A percentile compares a stretch with the other conserved stretches of the same genome.
Evolutionary conservation across 176 grass and related monocot species (phyloP).

Genomic region (Carex cristatella): DNA sequence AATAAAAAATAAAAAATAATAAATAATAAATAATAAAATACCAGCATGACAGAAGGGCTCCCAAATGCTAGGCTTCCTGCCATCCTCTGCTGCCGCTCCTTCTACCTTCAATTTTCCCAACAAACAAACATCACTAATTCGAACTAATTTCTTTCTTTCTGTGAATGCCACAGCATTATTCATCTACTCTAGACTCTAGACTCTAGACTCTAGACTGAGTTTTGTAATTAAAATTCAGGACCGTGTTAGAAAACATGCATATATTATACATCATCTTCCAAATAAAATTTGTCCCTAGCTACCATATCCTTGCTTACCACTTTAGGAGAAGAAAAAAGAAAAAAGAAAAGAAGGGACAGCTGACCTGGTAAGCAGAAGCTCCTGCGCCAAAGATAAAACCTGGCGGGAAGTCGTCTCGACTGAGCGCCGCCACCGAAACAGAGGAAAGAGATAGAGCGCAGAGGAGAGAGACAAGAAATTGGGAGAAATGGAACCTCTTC

Average conservation of each 20-base stretch:
- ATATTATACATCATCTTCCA: too few species aligned
- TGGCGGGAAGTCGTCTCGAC: slow-evolving; percentile 37
- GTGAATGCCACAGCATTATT: not conserved
- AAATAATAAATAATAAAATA: not conserved
- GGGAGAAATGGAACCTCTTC: not conserved
- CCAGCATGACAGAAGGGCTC: slow-evolving; percentile 54
- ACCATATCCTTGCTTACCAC: too few species aligned
- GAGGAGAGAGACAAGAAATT: not conserved
- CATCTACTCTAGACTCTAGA: not conserved
- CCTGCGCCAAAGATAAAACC: slow-evolving; percentile 66
- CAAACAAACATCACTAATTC: not conserved
- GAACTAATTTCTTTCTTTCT: not conserved
- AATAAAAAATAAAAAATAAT: too few species aligned
- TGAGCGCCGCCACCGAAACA: slow-evolving; percentile 24
- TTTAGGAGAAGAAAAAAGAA: too few species aligned
- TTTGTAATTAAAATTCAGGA: not conserved
- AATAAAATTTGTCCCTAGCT: too few species aligned
- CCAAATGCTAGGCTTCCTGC: slow-evolving; percentile 69
- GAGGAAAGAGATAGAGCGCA: not conserved
- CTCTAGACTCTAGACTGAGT: not conserved
- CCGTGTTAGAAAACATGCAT: too few species aligned
- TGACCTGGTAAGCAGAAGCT: slow-evolving; percentile 77
- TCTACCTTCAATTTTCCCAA: slow-evolving; percentile 39
- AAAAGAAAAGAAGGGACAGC: slow-evolving; percentile 25
- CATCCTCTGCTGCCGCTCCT: slow-evolving; percentile 54